Conservation (phyloP, 2,329 filamentous ascomycete species). For the Microcyclospora pomicola region DNA sequence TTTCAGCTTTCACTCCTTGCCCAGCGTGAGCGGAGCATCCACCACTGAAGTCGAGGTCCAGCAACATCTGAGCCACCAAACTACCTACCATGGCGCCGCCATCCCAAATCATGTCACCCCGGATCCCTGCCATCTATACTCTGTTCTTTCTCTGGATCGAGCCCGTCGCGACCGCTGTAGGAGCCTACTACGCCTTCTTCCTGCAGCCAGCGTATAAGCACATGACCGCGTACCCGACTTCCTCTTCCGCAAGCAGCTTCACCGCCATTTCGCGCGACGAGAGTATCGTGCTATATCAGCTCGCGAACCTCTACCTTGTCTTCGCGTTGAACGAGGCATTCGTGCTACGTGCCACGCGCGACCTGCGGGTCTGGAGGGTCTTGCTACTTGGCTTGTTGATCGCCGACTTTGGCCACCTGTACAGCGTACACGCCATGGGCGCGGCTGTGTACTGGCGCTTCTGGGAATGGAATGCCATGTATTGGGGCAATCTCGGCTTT, state of each 20-base stretch:
- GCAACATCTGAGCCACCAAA: too few relatives aligned
- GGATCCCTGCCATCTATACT: constrained; percentile 48
- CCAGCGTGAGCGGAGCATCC: too few relatives aligned
- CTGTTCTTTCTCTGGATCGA: constrained; percentile 66
- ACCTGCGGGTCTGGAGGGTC: constrained; percentile 55
- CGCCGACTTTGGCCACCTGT: constrained; percentile 65
- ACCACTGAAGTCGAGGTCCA: too few relatives aligned
- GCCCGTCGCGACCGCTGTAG: constrained; percentile 39
- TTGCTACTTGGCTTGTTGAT: constrained; percentile 54
- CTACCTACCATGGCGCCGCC: neutral
- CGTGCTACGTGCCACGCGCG: constrained; percentile 54
- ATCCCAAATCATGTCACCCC: constrained; percentile 8
- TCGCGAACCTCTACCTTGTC: constrained; percentile 65
- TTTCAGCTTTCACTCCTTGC: too few relatives aligned
- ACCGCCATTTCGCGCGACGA: constrained; percentile 42
- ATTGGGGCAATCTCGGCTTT: constrained; percentile 24
- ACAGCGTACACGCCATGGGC: constrained; percentile 48
- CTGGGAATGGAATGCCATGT: constrained; percentile 24
- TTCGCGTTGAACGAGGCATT: constrained; percentile 67
- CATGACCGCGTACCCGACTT: constrained; percentile 44
- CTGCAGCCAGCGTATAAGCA: constrained; percentile 44
- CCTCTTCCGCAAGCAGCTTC: constrained; percentile 23
- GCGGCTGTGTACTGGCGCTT: constrained; percentile 30
- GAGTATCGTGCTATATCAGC: constrained; percentile 53
- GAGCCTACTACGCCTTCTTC: constrained; percentile 40